These are phyloP conservation scores for Rickenella mellea DNA, from an alignment of 768 basidiomycete genomes.

Conservation along the genomic window DNA sequence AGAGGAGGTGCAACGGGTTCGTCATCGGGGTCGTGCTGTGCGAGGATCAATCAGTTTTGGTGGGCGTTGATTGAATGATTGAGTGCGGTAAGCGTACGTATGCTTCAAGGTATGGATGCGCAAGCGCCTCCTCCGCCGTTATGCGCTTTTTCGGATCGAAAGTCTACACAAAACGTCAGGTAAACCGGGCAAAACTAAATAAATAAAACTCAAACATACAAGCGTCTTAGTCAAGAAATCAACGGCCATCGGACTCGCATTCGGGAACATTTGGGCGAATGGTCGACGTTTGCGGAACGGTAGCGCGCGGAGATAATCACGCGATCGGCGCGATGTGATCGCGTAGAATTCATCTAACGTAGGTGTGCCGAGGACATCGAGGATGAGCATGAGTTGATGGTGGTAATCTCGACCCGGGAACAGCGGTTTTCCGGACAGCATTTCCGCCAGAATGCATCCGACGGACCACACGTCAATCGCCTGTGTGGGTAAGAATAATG, in stretches of 20 bases:
- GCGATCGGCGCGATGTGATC: conserved; percentile 84
- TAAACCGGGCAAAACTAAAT: not conserved
- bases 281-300: conserved; percentile 86
- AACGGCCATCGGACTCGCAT: conserved; percentile 71
- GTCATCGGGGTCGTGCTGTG: conserved; percentile 88
- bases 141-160: conserved; percentile 98
- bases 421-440: conserved; percentile 90
- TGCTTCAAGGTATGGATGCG: conserved; percentile 92
- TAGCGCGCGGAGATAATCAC: conserved; percentile 90
- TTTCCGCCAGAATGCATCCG: conserved; percentile 87
- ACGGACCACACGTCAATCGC: conserved; percentile 89
- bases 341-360: conserved; percentile 97
- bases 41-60: conserved; percentile 4
- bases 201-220: conserved; percentile 31
- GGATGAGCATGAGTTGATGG: conserved; percentile 89
- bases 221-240: conserved; percentile 77
- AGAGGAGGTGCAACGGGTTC: conserved; percentile 95
- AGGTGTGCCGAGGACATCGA: conserved; percentile 95
- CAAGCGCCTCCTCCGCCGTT: conserved; percentile 87
- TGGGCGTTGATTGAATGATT: not conserved
- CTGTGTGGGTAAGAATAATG: no score
- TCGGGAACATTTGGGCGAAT: conserved; percentile 82
- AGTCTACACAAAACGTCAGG: conserved; percentile 54
- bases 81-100: conserved; percentile 46
- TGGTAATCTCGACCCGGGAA: conserved; percentile 97